Conservation (phyloP, 306 rosid genomes). For the Dalbergia oliveri region DNA sequence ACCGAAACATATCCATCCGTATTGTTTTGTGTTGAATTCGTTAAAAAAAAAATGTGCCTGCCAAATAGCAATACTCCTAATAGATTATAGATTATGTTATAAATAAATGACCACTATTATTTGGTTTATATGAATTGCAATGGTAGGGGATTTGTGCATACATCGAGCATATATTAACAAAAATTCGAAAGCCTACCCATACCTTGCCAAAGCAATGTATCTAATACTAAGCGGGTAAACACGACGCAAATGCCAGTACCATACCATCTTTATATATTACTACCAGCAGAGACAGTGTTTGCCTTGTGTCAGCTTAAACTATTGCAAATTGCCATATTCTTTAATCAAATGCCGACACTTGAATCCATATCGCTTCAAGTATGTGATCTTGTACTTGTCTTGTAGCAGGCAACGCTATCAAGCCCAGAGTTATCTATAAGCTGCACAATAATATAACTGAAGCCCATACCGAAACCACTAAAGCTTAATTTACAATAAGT, state of each 20-base stretch:
- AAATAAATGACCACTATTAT: too few species aligned
- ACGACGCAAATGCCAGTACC: neutral
- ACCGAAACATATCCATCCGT: too few species aligned
- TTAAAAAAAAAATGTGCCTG: too few species aligned
- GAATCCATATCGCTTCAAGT: neutral
- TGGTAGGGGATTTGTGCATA: neutral
- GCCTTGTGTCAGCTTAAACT: neutral
- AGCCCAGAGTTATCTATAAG: neutral
- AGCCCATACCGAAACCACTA: conserved; percentile 34
- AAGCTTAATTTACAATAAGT: neutral
- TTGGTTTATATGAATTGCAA: neutral
- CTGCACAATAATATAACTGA: neutral
- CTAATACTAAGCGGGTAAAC: too few species aligned
- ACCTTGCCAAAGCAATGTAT: too few species aligned
- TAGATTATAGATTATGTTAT: too few species aligned
- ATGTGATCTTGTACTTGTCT: conserved; percentile 23
- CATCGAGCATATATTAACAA: too few species aligned
- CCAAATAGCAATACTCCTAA: too few species aligned
- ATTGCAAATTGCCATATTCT: neutral
- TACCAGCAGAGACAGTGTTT: neutral
- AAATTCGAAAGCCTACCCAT: too few species aligned
- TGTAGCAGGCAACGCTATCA: conserved; percentile 5
- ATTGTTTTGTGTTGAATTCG: too few species aligned
- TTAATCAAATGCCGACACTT: conserved; percentile 21
- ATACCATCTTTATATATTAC: too few species aligned